These are phyloP conservation scores for Yarrowia keelungensis DNA, from an alignment of 805 yeast genomes.

Conservation along the genomic window DNA sequence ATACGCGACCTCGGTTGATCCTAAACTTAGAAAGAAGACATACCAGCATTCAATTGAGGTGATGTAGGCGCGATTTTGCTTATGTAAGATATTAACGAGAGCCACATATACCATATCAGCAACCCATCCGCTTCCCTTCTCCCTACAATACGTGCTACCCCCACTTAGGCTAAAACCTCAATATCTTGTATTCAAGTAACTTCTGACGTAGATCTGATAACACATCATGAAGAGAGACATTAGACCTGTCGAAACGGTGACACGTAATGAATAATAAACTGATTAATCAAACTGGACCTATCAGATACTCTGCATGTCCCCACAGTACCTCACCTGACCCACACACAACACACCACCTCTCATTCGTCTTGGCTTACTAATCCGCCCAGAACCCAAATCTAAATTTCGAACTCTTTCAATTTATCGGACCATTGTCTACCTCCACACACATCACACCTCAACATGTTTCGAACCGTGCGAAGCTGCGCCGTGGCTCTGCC, in stretches of 20 bases:
- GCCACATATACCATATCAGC: too few relatives aligned
- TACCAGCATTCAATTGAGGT: too few relatives aligned
- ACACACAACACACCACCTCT: too few relatives aligned
- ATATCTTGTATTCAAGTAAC: not conserved
- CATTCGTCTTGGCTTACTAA: not conserved
- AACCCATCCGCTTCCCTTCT: too few relatives aligned
- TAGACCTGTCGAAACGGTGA: not conserved
- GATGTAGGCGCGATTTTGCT: too few relatives aligned
- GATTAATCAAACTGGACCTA: too few relatives aligned
- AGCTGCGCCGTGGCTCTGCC: conserved; percentile 9
- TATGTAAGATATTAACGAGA: too few relatives aligned
- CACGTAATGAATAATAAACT: too few relatives aligned
- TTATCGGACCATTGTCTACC: conserved; percentile 16
- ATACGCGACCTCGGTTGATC: conserved; percentile 1
- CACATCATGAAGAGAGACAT: not conserved
- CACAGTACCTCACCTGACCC: not conserved
- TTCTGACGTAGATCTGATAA: not conserved
- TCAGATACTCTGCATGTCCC: too few relatives aligned
- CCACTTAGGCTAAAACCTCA: not conserved
- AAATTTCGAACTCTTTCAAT: conserved; percentile 10
- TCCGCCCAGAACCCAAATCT: conserved; percentile 16
- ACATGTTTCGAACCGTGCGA: conserved; percentile 20
- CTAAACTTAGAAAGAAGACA: not conserved
- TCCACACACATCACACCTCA: not conserved
- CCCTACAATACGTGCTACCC: too few relatives aligned